phyloP scores from a whole-genome alignment of 495 filamentous ascomycete genomes.

The Talaromyces trachyspermus region DNA sequence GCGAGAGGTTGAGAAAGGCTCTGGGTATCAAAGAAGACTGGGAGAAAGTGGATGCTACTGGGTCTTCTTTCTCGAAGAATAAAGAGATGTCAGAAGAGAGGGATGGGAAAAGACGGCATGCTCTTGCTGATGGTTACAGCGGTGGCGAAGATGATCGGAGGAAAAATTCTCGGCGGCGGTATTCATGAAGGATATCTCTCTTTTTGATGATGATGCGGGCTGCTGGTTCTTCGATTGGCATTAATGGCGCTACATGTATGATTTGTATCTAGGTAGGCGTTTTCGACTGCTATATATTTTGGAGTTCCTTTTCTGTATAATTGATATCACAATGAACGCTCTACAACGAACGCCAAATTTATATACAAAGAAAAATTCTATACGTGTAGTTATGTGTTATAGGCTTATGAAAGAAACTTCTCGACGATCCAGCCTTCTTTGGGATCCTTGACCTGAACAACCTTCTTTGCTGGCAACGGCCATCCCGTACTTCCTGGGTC shows the following conservation, averaged over 20 bases:
- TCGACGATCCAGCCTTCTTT: conserved; percentile 75
- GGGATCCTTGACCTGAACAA: conserved; percentile 65
- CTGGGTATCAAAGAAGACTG: conserved; percentile 84
- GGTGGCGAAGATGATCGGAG: conserved; percentile 1
- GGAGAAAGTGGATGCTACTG: conserved; percentile 77
- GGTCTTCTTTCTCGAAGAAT: neutral
- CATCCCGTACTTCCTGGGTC: conserved; percentile 66
- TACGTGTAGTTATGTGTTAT: too few relatives aligned
- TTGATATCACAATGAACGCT: too few relatives aligned
- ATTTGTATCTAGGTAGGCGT: too few relatives aligned
- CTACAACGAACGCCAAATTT: neutral
- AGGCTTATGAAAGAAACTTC: conserved; percentile 31
- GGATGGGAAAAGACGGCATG: too few relatives aligned
- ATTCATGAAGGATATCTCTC: too few relatives aligned
- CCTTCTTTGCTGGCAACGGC: conserved; percentile 76
- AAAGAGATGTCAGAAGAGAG: neutral
- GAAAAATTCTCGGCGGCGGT: neutral
- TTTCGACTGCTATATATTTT: too few relatives aligned
- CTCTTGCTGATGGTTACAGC: neutral
- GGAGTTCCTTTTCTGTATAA: too few relatives aligned
- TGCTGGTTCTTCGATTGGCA: neutral
- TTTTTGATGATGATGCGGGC: too few relatives aligned
- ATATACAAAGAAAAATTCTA: neutral
- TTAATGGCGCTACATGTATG: conserved; percentile 1
- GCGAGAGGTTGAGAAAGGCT: conserved; percentile 77